Evolutionary conservation across 345 rosid genomes (phyloP).

Genomic region (Citrus sp.): DNA sequence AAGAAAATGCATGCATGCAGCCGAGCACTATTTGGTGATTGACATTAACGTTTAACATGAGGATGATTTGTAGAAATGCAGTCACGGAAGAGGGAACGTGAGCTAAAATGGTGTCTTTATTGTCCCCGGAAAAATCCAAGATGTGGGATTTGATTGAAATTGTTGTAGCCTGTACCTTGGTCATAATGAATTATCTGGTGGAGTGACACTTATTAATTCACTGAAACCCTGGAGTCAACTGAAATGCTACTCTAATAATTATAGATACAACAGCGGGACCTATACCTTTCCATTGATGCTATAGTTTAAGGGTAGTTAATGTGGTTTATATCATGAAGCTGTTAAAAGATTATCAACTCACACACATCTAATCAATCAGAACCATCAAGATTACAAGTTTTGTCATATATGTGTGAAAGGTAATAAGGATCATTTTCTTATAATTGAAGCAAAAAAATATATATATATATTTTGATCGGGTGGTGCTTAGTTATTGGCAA

Average conservation of each 20-base stretch:
- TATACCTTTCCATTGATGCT: constrained; percentile 14
- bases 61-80: neutral
- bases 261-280: constrained; percentile 1
- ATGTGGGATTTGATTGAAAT: constrained; percentile 1
- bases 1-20: neutral
- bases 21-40: neutral
- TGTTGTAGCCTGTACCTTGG: neutral
- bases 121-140: constrained; percentile 4
- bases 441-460: constrained; percentile 16
- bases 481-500: neutral
- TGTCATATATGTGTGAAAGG: neutral
- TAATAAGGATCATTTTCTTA: constrained; percentile 19
- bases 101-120: neutral
- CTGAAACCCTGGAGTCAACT: constrained; percentile 13
- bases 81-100: neutral
- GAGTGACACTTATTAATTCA: neutral
- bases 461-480: neutral
- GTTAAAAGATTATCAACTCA: constrained; percentile 10
- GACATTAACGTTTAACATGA: neutral
- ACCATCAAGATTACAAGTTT: constrained; percentile 18
- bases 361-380: constrained; percentile 11
- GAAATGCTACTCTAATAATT: constrained; percentile 10
- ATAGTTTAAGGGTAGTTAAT: constrained; percentile 22
- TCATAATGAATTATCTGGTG: neutral
- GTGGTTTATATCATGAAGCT: constrained; percentile 12